Evolutionary conservation across 805 yeast species (phyloP), one percentile per base, ranked within the genome.

Genomic region (Teunomyces funiuensis): DNA sequence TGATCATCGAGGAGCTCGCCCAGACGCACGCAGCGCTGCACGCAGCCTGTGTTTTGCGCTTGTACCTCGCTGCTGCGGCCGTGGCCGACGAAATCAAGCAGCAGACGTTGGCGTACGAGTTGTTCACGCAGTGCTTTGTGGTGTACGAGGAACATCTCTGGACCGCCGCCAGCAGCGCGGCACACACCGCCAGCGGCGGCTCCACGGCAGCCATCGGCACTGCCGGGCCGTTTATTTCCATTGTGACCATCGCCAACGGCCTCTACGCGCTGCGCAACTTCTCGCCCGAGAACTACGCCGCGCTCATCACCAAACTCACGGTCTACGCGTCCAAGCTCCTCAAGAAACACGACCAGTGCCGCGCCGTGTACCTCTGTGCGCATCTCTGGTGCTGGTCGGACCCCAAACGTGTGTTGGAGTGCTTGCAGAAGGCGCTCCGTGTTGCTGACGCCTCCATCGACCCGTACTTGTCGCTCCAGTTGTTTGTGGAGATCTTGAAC

Each of bases 371-470:
- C 58, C 64, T 79, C 39, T 90, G 96, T 31, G 82, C 96, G 1
- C 97, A 93, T 63, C 66, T 93, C 37, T 93, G 97, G 97, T 87
- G 95, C 93, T 85, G 91, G 55, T 80, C 83, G 17, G 59, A 54
- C 23, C 40, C 37, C 29, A 87, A 87, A 55, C 72, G 96, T 27
- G 96, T 91, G 1, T 68, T 91, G 56, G 98, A 93, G 57, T 89
- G 97, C 60, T 72, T 91, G 33, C 97, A 89, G 61, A 80, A 91
- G 51, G 80, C 97, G 1, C 62, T 91, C 13, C 73, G 97, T 33
- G 88, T 88, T 6, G 96, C 97, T 0, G 98, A 93, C 60, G 85
- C 93, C n/a, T 86, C 93, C 43, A 83, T 90, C 82, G 98, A 91
- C 57, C 74, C 74, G 6, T 68, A 64, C 45, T 83, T 80, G 34